phyloP scores from a whole-genome alignment of 257 asterid genomes.

The Rubia yunnanensis region DNA sequence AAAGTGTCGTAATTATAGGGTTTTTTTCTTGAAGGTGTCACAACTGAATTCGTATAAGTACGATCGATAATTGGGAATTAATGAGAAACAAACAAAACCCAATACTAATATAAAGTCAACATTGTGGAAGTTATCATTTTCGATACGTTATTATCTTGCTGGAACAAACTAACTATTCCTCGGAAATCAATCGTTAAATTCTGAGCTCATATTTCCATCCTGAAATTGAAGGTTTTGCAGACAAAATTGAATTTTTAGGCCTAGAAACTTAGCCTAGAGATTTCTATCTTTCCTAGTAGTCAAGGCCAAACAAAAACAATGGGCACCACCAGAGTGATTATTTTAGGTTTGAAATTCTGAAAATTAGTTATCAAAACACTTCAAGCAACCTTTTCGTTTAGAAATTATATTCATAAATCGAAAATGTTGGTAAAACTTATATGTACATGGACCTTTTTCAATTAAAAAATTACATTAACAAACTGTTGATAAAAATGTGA shows the following conservation, averaged over 20 bases:
- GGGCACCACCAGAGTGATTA: not conserved
- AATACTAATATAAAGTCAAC: conserved; percentile 4
- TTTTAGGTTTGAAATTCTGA: not conserved
- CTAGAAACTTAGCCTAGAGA: not conserved
- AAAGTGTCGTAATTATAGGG: too few species aligned
- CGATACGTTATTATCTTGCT: too few species aligned
- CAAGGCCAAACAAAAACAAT: not conserved
- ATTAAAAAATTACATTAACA: too few species aligned
- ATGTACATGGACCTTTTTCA: too few species aligned
- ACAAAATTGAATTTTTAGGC: conserved; percentile 9
- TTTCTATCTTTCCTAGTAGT: not conserved
- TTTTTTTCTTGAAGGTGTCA: too few species aligned
- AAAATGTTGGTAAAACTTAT: too few species aligned
- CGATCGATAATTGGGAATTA: too few species aligned
- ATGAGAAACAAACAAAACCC: not conserved
- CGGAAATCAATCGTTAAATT: not conserved
- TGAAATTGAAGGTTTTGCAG: not conserved
- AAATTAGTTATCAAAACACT: not conserved
- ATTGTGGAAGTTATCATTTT: not conserved
- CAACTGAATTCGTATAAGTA: not conserved
- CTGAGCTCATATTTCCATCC: not conserved
- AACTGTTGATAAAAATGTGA: too few species aligned
- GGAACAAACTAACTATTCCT: not conserved
- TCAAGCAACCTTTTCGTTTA: too few species aligned
- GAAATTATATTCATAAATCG: too few species aligned